A percentile compares a stretch with the other conserved stretches of the same genome.
Conservation (phyloP, 2,329 filamentous ascomycete species). For the Decorospora gaudefroyi region DNA sequence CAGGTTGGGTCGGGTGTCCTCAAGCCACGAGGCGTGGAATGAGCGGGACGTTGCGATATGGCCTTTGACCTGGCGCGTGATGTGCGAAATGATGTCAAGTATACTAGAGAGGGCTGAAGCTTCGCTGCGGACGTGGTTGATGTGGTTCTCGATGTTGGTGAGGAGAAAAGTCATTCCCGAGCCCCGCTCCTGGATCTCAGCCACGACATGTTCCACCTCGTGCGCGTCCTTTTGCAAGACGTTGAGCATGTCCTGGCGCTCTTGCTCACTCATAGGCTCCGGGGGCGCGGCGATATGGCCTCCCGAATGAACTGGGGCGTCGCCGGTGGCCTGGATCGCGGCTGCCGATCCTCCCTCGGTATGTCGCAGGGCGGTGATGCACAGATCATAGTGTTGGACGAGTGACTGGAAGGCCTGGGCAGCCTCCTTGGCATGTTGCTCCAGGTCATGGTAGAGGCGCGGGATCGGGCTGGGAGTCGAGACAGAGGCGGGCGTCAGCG, state of each 20-base stretch:
- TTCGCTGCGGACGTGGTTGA: constrained; percentile 59
- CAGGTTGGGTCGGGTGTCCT: constrained; percentile 72
- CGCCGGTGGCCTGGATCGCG: constrained; percentile 50
- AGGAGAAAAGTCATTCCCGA: constrained; percentile 76
- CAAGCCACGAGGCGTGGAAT: constrained; percentile 67
- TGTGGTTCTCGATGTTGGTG: constrained; percentile 65
- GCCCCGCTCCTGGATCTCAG: constrained; percentile 73
- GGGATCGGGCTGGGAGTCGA: constrained; percentile 51
- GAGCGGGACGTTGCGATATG: constrained; percentile 68
- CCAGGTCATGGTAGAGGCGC: constrained; percentile 59
- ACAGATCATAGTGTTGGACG: constrained; percentile 88
- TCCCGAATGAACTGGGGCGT: constrained; percentile 37
- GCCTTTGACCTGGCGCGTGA: constrained; percentile 66
- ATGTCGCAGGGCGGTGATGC: constrained; percentile 85
- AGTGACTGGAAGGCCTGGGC: constrained; percentile 78
- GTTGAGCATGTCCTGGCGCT: constrained; percentile 79
- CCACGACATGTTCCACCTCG: constrained; percentile 65
- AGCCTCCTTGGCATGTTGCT: constrained; percentile 78
- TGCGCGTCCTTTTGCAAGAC: constrained; percentile 73
- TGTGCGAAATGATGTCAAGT: constrained; percentile 67
- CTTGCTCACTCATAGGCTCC: constrained; percentile 73
- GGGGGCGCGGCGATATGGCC: constrained; percentile 53
- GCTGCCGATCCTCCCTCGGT: constrained; percentile 68
- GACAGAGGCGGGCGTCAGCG: constrained; percentile 34
- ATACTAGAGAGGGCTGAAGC: constrained; percentile 65